Evolutionary conservation across 108 stramenopile species (phyloP), one percentile per base, ranked within the genome.

Genomic region (Fistulifera pelliculosa): DNA sequence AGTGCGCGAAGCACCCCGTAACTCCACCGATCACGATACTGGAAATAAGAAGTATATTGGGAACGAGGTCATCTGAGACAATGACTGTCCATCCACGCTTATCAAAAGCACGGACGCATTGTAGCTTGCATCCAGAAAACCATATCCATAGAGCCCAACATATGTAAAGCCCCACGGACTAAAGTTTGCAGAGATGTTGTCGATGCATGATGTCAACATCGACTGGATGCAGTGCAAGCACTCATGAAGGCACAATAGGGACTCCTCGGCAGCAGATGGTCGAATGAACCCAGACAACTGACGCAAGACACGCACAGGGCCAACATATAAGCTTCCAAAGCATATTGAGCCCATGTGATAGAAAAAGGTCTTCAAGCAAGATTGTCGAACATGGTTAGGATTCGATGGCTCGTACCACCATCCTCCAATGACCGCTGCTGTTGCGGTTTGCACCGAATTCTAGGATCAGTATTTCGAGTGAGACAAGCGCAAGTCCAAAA

Each of bases 311-410:
- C 41, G 41, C 38, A 41, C 18, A n/a, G 43, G 39, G n/a, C 49
- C 19, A 31, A 90, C 82, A 31, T 88, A 28, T 35, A 93, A 54
- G 31, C 77, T 75, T 24, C 87, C 91, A n/a, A 84, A 39, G 59
- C 83, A 86, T 28, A 89, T 85, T n/a, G 69, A 69, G 7, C 94
- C 94, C 45, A 96, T 71, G 22, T 77, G 79, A 27, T 66, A 83
- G 39, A 84, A 69, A 68, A 95, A 85, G 6, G 86, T 84, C 5
- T 56, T 73, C 12, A 90, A 87, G 26, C 78, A 51, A 16, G 83
- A 66, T 41, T 83, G 61, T 10, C 58, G 45, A 31, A 74, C 71
- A 14, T 73, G 73, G 38, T 72, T 73, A 35, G 58, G 38, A 6
- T 89, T 74, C 0, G 73, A 77, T 35, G 41, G 25, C 1, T 66